Evolutionary conservation across 108 stramenopile species (phyloP).

Genomic region (Thalassiosira profunda): DNA sequence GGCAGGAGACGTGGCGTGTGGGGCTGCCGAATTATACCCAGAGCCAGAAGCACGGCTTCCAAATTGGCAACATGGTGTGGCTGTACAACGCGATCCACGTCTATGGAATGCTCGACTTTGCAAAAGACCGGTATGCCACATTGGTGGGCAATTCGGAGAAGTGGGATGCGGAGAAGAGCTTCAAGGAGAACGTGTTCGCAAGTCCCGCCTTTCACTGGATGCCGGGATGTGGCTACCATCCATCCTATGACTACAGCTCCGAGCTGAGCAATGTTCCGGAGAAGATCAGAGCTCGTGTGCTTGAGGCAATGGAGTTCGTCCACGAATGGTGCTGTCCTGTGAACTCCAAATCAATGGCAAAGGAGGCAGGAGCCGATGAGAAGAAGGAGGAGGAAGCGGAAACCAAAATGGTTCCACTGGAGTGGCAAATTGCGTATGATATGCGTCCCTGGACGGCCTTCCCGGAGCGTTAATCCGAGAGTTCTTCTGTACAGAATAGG

Average conservation of each 20-base stretch:
- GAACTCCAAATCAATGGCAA: not conserved
- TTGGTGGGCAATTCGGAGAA: conserved; percentile 55
- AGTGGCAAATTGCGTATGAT: conserved; percentile 79
- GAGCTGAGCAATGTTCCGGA: conserved; percentile 70
- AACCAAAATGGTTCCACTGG: conserved; percentile 37
- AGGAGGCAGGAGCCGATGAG: conserved; percentile 15
- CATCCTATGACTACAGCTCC: conserved; percentile 56
- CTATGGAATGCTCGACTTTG: conserved; percentile 82
- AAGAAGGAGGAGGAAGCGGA: conserved; percentile 13
- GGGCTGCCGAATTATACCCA: conserved; percentile 75
- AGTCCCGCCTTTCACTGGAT: conserved; percentile 53
- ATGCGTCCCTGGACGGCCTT: conserved; percentile 86
- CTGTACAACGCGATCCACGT: conserved; percentile 74
- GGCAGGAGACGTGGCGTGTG: conserved; percentile 69
- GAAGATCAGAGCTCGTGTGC: conserved; percentile 51
- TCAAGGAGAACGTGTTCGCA: conserved; percentile 61
- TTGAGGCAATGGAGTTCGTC: conserved; percentile 70
- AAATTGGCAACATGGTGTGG: conserved; percentile 83
- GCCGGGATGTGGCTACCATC: conserved; percentile 67
- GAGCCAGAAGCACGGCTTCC: conserved; percentile 46
- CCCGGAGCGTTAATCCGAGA: conserved; percentile 56
- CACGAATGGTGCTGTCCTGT: conserved; percentile 52
- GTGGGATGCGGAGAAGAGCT: conserved; percentile 58
- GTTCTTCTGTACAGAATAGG: conserved; percentile 8
- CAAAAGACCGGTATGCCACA: conserved; percentile 69